Percentiles rank a stretch among this genome's conserved stretches.
These are phyloP conservation scores for Porodaedalea pini DNA, from an alignment of 1,284 basidiomycete species.

Conservation along the genomic window DNA sequence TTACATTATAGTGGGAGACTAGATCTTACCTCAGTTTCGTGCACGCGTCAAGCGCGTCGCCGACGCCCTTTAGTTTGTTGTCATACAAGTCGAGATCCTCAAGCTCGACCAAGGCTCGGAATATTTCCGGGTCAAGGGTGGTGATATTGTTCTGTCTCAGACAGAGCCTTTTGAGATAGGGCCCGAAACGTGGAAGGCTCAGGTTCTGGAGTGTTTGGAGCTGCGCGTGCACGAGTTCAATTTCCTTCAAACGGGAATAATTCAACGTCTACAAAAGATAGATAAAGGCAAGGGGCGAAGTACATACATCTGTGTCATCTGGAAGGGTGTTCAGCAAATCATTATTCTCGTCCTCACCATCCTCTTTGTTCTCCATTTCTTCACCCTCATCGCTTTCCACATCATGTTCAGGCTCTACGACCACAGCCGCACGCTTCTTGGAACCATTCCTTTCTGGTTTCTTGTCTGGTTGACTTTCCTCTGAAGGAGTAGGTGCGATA, in stretches of 20 bases:
- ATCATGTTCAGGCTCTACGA: slow-evolving; percentile 8
- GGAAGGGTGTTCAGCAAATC: slow-evolving; percentile 50
- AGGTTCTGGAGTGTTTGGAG: slow-evolving; percentile 65
- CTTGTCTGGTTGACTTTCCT: no score
- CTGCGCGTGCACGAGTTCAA: slow-evolving; percentile 86
- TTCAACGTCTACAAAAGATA: background rate
- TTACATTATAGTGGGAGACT: background rate
- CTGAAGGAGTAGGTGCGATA: no score
- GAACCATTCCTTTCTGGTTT: background rate
- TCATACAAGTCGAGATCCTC: slow-evolving; percentile 96
- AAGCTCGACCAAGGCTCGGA: slow-evolving; percentile 63
- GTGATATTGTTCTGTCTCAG: slow-evolving; percentile 88
- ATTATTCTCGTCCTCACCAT: slow-evolving; percentile 35
- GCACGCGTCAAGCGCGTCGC: slow-evolving; percentile 60
- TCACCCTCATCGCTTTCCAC: slow-evolving; percentile 44
- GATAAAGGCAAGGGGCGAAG: slow-evolving; percentile 3
- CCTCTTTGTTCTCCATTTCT: slow-evolving; percentile 36
- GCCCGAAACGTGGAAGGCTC: slow-evolving; percentile 67
- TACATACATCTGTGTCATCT: slow-evolving; percentile 62
- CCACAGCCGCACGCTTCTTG: slow-evolving; percentile 13
- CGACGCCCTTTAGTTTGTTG: slow-evolving; percentile 82
- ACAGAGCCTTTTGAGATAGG: slow-evolving; percentile 72
- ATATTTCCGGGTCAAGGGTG: slow-evolving; percentile 64
- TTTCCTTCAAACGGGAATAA: slow-evolving; percentile 51
- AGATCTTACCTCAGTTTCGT: slow-evolving; percentile 63